Base-by-base conservation (phyloP, 345 rosid genomes). In the Orychophragmus violaceus region DNA sequence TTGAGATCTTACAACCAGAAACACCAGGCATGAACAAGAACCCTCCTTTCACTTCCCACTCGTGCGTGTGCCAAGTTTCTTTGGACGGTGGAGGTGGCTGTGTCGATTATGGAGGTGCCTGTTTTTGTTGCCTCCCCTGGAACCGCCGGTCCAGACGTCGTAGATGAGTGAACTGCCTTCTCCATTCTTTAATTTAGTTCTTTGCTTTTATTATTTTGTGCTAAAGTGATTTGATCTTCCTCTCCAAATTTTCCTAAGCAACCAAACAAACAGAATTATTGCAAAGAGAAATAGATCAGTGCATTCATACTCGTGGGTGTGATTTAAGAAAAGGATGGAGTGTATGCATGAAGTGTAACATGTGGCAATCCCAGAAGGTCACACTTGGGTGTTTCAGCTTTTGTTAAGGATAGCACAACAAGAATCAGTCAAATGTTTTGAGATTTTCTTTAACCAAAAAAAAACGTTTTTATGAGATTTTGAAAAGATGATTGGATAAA, bases 31-130 rank as follows among this genome's bases (percentile, higher is more conserved):
- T 86, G 83, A 84, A 87, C 55, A 89, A 66, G 29, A 78, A 56
- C 19, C 95, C 96, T 18, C 96, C 83, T 74, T 84, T 92, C 63
- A 92, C 98, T 78, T 89, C 95, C 59, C 58, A 87, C 75, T 85
- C 87, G 49, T 84, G 95, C 1, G 79, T 41, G 75, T 87, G 95
- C 98, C 96, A 84, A 19, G 84, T 81, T 39, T 77, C 77, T 64
- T 71, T 84, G 92, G 39, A 87, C 74, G 58, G 92, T 72, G 12
- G 84, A 77, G 23, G 87, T 76, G 33, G 87, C 82, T 0, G 83
- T 75, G 67, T 87, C 96, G 6, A 83, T 66, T 59, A 87, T 66
- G 30, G 87, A 59, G 3, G 87, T 79, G 59, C 70, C 70, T 1
- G 78, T 70, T 19, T 74, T 59, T 0, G 87, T 82, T 29, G 82